phyloP scores from a whole-genome alignment of 2,329 filamentous ascomycete species.

The Botryotinia narcissicola region DNA sequence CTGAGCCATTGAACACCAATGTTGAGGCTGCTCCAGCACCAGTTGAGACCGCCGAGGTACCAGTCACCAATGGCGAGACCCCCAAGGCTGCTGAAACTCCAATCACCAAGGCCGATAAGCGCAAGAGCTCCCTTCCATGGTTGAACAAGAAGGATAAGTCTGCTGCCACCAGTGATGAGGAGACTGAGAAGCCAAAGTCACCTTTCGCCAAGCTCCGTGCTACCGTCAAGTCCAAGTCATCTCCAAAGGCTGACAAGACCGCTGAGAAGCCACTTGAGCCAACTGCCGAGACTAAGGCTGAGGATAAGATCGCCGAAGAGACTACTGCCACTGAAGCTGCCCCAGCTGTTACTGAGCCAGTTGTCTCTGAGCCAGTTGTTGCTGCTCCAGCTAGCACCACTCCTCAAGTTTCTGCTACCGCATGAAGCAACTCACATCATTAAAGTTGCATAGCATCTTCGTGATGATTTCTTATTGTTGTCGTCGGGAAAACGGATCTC shows the following conservation, averaged over 20 bases:
- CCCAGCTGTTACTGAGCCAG: constrained; percentile 29
- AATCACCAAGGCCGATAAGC: constrained; percentile 51
- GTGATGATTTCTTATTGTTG: constrained; percentile 29
- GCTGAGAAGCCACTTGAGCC: constrained; percentile 39
- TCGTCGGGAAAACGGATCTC: constrained; percentile 39
- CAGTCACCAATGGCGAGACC: constrained; percentile 43
- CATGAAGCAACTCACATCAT: constrained; percentile 29
- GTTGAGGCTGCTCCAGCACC: constrained; percentile 32
- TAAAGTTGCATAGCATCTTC: constrained; percentile 17
- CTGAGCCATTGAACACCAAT: constrained; percentile 36
- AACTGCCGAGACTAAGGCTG: constrained; percentile 30
- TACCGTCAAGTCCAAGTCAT: constrained; percentile 39
- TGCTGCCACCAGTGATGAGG: constrained; percentile 43
- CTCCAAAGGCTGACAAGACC: constrained; percentile 47
- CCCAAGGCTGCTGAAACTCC: constrained; percentile 40
- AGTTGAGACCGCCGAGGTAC: constrained; percentile 36
- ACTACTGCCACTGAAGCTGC: constrained; percentile 35
- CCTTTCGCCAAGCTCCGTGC: constrained; percentile 40
- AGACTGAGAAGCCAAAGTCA: constrained; percentile 41
- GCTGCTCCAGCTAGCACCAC: constrained; percentile 30
- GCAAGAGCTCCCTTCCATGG: constrained; percentile 59
- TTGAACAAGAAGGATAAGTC: constrained; percentile 59
- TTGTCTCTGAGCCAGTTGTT: constrained; percentile 27
- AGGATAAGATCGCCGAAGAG: constrained; percentile 28
- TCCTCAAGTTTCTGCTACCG: constrained; percentile 37